Evolutionary conservation across 2,329 filamentous ascomycete species (phyloP).

Genomic region (Alternaria brassicicola): DNA sequence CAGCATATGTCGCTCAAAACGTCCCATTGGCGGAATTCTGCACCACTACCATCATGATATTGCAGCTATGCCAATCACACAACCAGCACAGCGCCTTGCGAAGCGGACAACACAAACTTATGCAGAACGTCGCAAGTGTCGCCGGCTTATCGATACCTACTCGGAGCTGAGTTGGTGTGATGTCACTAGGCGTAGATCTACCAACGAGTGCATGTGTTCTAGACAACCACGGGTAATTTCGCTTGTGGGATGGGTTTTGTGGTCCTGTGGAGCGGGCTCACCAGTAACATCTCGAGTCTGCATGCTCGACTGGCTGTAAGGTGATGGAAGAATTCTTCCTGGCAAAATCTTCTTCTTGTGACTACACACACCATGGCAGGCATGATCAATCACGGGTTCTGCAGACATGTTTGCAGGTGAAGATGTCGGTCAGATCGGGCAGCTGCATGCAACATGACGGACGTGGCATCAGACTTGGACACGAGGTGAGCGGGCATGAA

Average conservation of each 20-base stretch:
- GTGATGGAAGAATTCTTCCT: not conserved
- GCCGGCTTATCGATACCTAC: conserved; percentile 19
- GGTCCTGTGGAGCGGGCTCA: not conserved
- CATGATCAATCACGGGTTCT: not conserved
- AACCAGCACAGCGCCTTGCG: conserved; percentile 1
- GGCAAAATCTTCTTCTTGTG: not conserved
- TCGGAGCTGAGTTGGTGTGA: conserved; percentile 3
- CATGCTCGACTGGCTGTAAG: not conserved
- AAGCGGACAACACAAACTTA: not conserved
- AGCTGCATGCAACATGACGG: not conserved
- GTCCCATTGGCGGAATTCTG: conserved; percentile 10
- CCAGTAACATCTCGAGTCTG: not conserved
- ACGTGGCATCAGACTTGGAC: not conserved
- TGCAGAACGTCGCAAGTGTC: conserved; percentile 7
- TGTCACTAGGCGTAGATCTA: conserved; percentile 9
- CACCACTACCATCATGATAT: conserved; percentile 2
- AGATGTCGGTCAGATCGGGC: conserved; percentile 4
- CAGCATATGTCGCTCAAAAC: not conserved
- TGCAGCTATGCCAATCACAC: conserved; percentile 14
- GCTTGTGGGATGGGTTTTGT: conserved; percentile 9
- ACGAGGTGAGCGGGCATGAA: not conserved
- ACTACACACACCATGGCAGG: not conserved
- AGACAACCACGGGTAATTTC: conserved; percentile 12
- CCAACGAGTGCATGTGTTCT: conserved; percentile 4
- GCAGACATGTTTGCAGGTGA: not conserved